Evolutionary conservation across 2,329 filamentous ascomycete species (phyloP).

Genomic region (Talaromyces atroroseus): DNA sequence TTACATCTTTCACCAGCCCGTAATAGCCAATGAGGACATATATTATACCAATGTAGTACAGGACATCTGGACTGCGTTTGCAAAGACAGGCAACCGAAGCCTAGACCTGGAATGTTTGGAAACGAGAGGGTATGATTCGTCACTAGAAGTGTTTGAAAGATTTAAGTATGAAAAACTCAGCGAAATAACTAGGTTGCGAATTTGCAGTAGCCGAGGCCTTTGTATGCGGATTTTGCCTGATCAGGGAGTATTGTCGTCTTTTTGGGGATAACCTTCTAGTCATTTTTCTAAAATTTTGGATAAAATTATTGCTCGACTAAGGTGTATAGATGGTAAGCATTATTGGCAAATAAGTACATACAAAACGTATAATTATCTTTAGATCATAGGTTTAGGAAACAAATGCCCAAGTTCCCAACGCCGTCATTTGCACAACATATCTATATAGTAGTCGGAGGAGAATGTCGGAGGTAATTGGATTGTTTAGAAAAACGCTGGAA

Average conservation of each 20-base stretch:
- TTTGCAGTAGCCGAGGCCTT: conserved; percentile 10
- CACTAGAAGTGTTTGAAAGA: not conserved
- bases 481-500: not conserved
- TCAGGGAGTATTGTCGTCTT: conserved; percentile 6
- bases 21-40: conserved; percentile 10
- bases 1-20: conserved; percentile 13
- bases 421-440: not conserved
- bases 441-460: not conserved
- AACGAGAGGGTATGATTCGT: conserved; percentile 5
- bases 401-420: not conserved
- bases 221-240: conserved; percentile 5
- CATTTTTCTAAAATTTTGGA: too few species aligned
- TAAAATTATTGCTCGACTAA: too few species aligned
- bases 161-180: conserved; percentile 1
- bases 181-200: not conserved
- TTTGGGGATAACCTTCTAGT: not conserved
- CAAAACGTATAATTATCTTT: not conserved
- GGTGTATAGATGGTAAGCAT: too few species aligned
- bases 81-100: conserved; percentile 11
- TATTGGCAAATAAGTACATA: too few species aligned
- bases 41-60: conserved; percentile 13
- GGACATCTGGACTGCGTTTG: conserved; percentile 15
- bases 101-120: conserved; percentile 5
- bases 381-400: not conserved
- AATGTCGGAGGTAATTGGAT: not conserved